Conservation (phyloP, 1,284 basidiomycete genomes). For the Boletellus sp. region DNA sequence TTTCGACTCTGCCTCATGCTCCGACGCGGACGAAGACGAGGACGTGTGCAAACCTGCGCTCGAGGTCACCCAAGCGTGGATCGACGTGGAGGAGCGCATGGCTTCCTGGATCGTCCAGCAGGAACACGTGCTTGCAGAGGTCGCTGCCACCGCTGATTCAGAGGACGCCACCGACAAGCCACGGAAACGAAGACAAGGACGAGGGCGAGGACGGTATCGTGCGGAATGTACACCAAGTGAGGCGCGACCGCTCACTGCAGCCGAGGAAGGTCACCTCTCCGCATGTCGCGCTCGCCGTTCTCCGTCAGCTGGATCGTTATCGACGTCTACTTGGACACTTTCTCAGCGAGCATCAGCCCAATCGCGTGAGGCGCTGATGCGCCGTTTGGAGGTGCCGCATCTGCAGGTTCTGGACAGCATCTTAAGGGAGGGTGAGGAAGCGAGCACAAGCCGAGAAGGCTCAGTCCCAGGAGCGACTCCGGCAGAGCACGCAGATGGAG, state of each 20-base stretch:
- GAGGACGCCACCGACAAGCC: neutral
- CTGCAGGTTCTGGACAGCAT: slow-evolving; percentile 48
- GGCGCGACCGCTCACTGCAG: neutral
- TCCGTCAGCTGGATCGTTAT: neutral
- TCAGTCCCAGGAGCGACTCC: slow-evolving; percentile 1
- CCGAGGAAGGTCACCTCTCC: neutral
- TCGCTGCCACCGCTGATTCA: slow-evolving; percentile 2
- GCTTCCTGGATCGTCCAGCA: slow-evolving; percentile 38
- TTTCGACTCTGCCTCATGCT: slow-evolving; percentile 3
- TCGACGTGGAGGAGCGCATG: slow-evolving; percentile 56
- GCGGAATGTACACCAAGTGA: too few relatives aligned
- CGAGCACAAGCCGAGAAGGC: slow-evolving; percentile 9
- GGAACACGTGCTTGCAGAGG: slow-evolving; percentile 32
- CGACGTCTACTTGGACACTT: neutral
- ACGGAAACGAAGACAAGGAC: slow-evolving; percentile 15
- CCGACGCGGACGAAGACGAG: slow-evolving; percentile 1
- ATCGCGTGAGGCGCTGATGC: slow-evolving; percentile 35
- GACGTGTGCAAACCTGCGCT: slow-evolving; percentile 38
- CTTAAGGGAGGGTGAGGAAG: slow-evolving; percentile 30
- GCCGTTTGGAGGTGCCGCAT: slow-evolving; percentile 34
- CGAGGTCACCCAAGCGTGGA: slow-evolving; percentile 60
- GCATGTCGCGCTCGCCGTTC: neutral
- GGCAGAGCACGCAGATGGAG: slow-evolving; percentile 6
- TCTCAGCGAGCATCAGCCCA: neutral
- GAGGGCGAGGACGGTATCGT: slow-evolving; percentile 12